Evolutionary conservation across 2,329 filamentous ascomycete species (phyloP).

Genomic region (Colletotrichum melonis): DNA sequence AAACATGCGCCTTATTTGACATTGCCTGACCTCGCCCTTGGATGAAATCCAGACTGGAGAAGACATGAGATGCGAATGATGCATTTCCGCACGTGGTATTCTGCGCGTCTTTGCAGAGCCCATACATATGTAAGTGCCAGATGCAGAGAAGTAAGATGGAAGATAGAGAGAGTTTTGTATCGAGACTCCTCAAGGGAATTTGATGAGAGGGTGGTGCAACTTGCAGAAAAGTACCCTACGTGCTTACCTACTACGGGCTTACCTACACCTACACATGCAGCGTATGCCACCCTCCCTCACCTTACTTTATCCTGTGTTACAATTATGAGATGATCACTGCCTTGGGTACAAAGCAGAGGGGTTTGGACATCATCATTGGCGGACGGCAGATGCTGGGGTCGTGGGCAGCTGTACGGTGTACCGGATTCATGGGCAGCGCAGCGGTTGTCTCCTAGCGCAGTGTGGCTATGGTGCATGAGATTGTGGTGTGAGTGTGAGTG

Average conservation of each 20-base stretch:
- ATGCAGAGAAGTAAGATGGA: too few species aligned
- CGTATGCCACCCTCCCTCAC: neutral
- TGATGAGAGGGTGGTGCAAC: neutral
- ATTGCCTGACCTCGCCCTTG: neutral
- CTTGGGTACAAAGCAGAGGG: neutral
- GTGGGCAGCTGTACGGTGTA: neutral
- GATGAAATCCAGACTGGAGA: neutral
- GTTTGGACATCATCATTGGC: neutral
- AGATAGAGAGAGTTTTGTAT: too few species aligned
- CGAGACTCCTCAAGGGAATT: neutral
- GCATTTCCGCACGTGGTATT: neutral
- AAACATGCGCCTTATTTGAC: neutral
- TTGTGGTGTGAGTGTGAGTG: neutral
- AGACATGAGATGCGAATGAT: too few species aligned
- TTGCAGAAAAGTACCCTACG: neutral
- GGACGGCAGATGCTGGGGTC: neutral
- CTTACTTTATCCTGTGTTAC: neutral
- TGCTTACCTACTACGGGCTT: neutral
- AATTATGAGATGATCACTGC: too few species aligned
- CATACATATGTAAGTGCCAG: too few species aligned
- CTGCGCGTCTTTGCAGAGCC: neutral
- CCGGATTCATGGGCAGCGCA: neutral
- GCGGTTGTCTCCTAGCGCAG: neutral
- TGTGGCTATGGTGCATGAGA: slow-evolving; percentile 2
- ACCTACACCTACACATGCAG: too few species aligned